These are phyloP conservation scores for Pestalotiopsis fici DNA, from an alignment of 2,329 filamentous ascomycete species.

Conservation along the genomic window DNA sequence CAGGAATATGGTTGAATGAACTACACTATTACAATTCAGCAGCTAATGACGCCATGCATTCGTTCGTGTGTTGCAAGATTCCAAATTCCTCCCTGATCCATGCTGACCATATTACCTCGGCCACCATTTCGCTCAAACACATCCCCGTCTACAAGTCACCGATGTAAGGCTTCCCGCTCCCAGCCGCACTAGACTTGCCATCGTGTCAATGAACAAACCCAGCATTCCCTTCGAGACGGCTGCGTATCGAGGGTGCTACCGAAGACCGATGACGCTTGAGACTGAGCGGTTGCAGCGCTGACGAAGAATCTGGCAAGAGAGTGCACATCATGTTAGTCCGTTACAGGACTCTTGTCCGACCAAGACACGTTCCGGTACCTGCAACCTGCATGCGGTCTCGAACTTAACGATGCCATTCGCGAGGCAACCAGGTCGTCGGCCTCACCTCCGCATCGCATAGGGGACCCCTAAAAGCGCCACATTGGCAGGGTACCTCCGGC, in stretches of 20 bases:
- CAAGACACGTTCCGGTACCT: not conserved
- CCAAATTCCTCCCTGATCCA: not conserved
- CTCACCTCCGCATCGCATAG: not conserved
- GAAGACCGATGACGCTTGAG: not conserved
- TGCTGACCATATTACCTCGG: too few species aligned
- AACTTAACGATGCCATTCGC: not conserved
- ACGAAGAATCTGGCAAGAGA: not conserved
- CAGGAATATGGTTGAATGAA: not conserved
- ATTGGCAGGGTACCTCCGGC: not conserved
- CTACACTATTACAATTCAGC: not conserved
- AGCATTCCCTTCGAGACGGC: not conserved
- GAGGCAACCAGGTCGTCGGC: not conserved
- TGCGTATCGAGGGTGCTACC: not conserved
- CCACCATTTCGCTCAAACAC: too few species aligned
- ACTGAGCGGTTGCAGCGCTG: not conserved
- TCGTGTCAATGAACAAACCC: not conserved
- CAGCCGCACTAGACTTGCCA: too few species aligned
- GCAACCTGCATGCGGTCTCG: not conserved
- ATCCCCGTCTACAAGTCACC: too few species aligned
- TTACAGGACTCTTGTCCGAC: not conserved
- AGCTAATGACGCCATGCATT: not conserved
- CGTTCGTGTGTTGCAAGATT: not conserved
- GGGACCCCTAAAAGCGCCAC: not conserved
- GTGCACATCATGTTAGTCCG: not conserved
- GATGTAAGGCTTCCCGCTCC: too few species aligned